Percentiles rank a stretch among this genome's conserved stretches.
phyloP scores from a whole-genome alignment of 345 rosid species.

The Citrus medica region DNA sequence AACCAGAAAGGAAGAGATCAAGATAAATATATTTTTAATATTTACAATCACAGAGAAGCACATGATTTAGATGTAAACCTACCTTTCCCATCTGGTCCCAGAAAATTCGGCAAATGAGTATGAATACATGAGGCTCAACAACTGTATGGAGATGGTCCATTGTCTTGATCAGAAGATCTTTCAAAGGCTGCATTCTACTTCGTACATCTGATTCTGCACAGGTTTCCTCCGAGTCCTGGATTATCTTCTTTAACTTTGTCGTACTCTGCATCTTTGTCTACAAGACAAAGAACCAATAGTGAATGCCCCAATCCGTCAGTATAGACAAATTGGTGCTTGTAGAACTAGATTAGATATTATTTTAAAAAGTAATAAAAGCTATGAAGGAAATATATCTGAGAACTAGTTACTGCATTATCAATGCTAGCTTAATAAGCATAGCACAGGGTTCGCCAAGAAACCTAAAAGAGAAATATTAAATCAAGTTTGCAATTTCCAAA shows the following conservation, averaged over 20 bases:
- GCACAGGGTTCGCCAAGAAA: background rate
- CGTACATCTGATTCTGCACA: constrained; percentile 71
- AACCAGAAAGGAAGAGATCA: background rate
- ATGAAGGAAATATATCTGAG: background rate
- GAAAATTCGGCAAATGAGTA: constrained; percentile 64
- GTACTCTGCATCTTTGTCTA: constrained; percentile 78
- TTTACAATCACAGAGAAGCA: background rate
- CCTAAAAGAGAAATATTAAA: background rate
- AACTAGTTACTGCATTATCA: background rate
- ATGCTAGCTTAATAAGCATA: background rate
- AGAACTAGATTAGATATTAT: background rate
- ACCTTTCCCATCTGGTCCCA: constrained; percentile 98
- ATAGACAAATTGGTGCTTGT: background rate
- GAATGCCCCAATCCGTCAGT: background rate
- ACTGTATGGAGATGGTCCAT: constrained; percentile 62
- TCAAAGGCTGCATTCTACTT: constrained; percentile 67
- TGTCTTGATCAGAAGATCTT: constrained; percentile 61
- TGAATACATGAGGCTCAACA: constrained; percentile 69
- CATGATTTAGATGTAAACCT: background rate
- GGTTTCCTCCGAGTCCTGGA: constrained; percentile 74
- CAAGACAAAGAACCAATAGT: constrained; percentile 5
- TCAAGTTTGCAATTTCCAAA: background rate
- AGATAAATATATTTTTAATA: background rate
- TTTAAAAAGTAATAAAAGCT: background rate
- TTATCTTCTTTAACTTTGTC: constrained; percentile 84